Conservation (phyloP, 2,329 filamentous ascomycete genomes). For the Scortechinia acanthostroma region DNA sequence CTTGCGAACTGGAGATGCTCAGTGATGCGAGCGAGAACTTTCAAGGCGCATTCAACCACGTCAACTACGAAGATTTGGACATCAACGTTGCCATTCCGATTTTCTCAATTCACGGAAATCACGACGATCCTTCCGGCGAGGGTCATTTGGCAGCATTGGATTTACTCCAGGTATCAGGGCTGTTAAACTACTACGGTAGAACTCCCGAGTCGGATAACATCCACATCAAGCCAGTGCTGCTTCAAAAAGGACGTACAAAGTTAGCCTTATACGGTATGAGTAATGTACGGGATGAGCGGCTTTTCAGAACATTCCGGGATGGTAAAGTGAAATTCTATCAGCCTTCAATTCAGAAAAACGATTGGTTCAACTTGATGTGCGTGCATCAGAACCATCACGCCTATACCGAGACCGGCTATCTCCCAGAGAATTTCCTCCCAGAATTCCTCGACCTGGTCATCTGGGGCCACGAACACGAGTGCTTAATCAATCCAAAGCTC, state of each 20-base stretch:
- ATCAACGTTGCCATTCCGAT: constrained; percentile 96
- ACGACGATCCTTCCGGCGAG: constrained; percentile 95
- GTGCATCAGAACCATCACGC: constrained; percentile 96
- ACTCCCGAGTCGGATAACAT: constrained; percentile 91
- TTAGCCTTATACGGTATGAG: constrained; percentile 88
- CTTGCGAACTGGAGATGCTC: constrained; percentile 88
- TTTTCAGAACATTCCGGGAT: constrained; percentile 89
- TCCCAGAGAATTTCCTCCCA: constrained; percentile 87
- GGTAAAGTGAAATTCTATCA: constrained; percentile 90
- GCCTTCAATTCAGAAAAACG: constrained; percentile 54
- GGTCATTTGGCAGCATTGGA: constrained; percentile 88
- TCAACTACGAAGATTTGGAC: constrained; percentile 95
- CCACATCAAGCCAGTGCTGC: constrained; percentile 78
- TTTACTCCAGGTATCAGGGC: constrained; percentile 78
- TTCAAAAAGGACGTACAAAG: constrained; percentile 91
- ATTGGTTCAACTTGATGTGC: constrained; percentile 94
- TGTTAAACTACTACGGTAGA: constrained; percentile 93
- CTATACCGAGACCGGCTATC: constrained; percentile 84
- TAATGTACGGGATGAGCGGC: constrained; percentile 89
- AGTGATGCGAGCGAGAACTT: constrained; percentile 90
- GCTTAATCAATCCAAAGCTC: constrained; percentile 73
- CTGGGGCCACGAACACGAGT: constrained; percentile 98
- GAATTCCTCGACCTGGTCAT: constrained; percentile 85
- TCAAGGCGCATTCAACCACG: constrained; percentile 80
- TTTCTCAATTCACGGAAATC: constrained; percentile 97